Conservation (phyloP, 305 asterid species). For the Rubia peregrina region DNA sequence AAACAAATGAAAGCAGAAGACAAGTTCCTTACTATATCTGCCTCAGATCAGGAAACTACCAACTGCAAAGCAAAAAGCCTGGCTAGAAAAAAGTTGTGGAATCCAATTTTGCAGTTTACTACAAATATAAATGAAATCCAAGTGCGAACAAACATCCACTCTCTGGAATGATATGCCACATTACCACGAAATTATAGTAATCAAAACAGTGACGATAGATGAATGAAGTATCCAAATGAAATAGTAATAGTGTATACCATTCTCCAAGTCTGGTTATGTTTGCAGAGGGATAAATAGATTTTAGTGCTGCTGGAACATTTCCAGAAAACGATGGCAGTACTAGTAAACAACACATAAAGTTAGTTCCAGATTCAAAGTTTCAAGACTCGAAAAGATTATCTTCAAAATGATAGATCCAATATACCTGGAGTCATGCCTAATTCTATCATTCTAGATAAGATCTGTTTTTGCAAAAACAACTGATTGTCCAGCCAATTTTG, state of each 20-base stretch:
- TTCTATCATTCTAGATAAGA: constrained; percentile 76
- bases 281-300: constrained; percentile 68
- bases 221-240: background rate
- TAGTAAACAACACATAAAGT: constrained; percentile 21
- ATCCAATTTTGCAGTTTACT: background rate
- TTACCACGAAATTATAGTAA: background rate
- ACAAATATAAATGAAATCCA: background rate
- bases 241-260: constrained; percentile 46
- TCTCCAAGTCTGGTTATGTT: constrained; percentile 88
- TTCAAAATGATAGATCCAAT: constrained; percentile 16
- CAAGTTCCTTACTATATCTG: background rate
- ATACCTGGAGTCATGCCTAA: constrained; percentile 98
- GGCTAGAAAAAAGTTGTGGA: background rate
- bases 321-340: constrained; percentile 99
- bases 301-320: constrained; percentile 89
- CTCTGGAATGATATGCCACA: background rate
- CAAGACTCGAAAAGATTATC: background rate
- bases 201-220: background rate
- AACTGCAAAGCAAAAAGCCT: background rate
- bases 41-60: background rate
- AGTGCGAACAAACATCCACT: background rate
- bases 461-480: constrained; percentile 69
- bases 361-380: constrained; percentile 8
- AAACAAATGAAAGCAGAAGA: background rate
- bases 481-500: constrained; percentile 82